Conservation (phyloP, 495 filamentous ascomycete species). For the Aspergillus mulundensis region DNA sequence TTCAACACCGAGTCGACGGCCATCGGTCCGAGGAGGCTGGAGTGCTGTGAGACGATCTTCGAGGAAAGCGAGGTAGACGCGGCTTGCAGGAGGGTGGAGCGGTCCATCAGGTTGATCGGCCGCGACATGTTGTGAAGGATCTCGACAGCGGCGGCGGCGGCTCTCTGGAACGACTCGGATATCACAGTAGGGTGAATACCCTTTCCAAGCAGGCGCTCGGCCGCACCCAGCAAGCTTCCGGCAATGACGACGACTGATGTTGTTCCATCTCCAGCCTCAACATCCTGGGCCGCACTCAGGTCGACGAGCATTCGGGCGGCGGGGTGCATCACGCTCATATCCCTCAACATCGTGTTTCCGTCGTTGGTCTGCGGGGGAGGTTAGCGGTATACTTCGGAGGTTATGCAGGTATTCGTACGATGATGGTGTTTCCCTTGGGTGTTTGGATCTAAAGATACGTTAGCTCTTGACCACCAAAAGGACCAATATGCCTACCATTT, state of each 20-base stretch:
- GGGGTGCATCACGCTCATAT: conserved; percentile 98
- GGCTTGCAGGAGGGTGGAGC: conserved; percentile 85
- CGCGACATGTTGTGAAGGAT: conserved; percentile 93
- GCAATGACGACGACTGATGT: conserved; percentile 98
- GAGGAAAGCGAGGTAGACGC: conserved; percentile 96
- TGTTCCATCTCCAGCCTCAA: conserved; percentile 97
- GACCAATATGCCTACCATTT: conserved; percentile 61
- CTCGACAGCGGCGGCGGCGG: conserved; percentile 79
- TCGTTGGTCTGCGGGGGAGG: conserved; percentile 71
- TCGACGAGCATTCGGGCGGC: conserved; percentile 99
- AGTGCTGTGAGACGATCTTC: conserved; percentile 97
- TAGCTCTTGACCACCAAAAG: conserved; percentile 13
- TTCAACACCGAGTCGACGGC: conserved; percentile 94
- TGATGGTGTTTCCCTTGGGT: conserved; percentile 92
- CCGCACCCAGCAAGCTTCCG: conserved; percentile 88
- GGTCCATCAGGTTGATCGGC: conserved; percentile 86
- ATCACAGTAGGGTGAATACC: conserved; percentile 97
- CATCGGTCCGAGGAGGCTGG: conserved; percentile 87
- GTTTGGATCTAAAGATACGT: conserved; percentile 67
- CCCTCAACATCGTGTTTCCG: conserved; percentile 96
- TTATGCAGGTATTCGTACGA: conserved; percentile 44
- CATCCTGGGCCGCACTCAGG: conserved; percentile 92
- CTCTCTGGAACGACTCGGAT: conserved; percentile 94
- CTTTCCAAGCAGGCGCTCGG: conserved; percentile 83
- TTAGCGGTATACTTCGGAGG: conserved; percentile 4